Percentiles rank a stretch among this genome's conserved stretches.
phyloP scores from a whole-genome alignment of 1,139 yeast genomes.

The Nakaseomyces glabratus region DNA sequence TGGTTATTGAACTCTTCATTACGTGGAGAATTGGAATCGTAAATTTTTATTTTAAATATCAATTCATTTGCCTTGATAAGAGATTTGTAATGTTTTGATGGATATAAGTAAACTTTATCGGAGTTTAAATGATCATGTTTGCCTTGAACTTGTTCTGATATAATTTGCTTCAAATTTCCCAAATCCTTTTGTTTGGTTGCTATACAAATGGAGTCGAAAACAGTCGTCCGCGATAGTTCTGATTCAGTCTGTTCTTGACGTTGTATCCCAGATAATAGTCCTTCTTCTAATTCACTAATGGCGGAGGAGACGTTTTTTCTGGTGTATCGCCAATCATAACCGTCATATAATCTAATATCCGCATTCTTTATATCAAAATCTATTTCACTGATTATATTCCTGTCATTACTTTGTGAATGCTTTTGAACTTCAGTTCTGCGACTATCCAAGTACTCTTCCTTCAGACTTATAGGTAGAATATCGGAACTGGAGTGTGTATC shows the following conservation, averaged over 20 bases:
- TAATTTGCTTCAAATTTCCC: constrained; percentile 13
- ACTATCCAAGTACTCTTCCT: constrained; percentile 12
- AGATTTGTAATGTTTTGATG: constrained; percentile 61
- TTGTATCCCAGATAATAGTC: constrained; percentile 20
- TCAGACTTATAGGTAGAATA: constrained; percentile 6
- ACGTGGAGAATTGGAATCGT: constrained; percentile 41
- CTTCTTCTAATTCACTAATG: constrained; percentile 32
- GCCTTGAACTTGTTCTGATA: constrained; percentile 13
- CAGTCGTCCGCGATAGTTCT: constrained; percentile 11
- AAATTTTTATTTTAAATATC: constrained; percentile 40
- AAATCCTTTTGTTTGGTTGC: constrained; percentile 16
- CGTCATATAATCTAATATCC: constrained; percentile 63
- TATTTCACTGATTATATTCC: constrained; percentile 10
- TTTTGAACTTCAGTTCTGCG: background rate
- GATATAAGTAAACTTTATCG: constrained; percentile 46
- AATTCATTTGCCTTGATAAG: constrained; percentile 47
- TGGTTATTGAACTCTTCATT: too few relatives aligned
- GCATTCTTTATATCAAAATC: constrained; percentile 31
- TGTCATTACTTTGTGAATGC: background rate
- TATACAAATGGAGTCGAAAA: constrained; percentile 28
- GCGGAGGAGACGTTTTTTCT: constrained; percentile 56
- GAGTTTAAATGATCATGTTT: constrained; percentile 9
- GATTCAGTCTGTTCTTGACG: constrained; percentile 15
- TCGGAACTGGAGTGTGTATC: constrained; percentile 10
- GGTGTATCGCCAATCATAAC: constrained; percentile 87